A percentile compares a stretch with the other conserved stretches of the same genome.
Conservation (phyloP, 2,329 filamentous ascomycete genomes). For the Venturia pyrina region DNA sequence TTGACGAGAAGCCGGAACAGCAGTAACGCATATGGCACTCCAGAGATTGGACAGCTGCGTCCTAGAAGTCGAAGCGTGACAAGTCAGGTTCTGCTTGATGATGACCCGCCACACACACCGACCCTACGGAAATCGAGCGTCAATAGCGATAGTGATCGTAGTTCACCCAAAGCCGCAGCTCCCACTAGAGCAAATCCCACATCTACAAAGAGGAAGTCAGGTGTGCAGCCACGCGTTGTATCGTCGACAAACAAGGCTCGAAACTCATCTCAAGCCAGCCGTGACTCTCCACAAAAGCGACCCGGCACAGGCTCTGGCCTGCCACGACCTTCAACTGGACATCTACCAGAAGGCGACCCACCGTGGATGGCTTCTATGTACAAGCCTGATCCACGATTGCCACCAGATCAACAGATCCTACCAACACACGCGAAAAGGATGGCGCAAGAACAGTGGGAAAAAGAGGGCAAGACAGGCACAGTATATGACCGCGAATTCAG, state of each 20-base stretch:
- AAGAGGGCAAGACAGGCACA: conserved; percentile 75
- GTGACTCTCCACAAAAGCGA: conserved; percentile 37
- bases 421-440: conserved; percentile 86
- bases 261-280: conserved; percentile 26
- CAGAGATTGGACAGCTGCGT: conserved; percentile 50
- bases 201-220: conserved; percentile 3
- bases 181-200: not conserved
- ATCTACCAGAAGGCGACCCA: conserved; percentile 83
- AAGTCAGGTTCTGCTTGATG: conserved; percentile 44
- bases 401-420: conserved; percentile 89
- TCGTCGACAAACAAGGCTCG: conserved; percentile 13
- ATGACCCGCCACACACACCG: conserved; percentile 23
- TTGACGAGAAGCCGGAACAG: conserved; percentile 49
- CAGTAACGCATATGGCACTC: conserved; percentile 35
- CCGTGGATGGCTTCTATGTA: conserved; percentile 94
- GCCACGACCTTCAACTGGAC: conserved; percentile 49
- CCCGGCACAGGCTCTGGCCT: conserved; percentile 54
- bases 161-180: conserved; percentile 16
- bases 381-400: conserved; percentile 86
- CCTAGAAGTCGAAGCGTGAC: conserved; percentile 59
- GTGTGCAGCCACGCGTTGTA: conserved; percentile 14
- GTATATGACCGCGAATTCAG: conserved; percentile 83
- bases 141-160: conserved; percentile 6
- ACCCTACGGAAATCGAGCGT: not conserved
- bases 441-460: conserved; percentile 92